A percentile compares a stretch with the other conserved stretches of the same genome.
Conservation (phyloP, 2,329 filamentous ascomycete genomes). For the Coniochaeta pulveracea region DNA sequence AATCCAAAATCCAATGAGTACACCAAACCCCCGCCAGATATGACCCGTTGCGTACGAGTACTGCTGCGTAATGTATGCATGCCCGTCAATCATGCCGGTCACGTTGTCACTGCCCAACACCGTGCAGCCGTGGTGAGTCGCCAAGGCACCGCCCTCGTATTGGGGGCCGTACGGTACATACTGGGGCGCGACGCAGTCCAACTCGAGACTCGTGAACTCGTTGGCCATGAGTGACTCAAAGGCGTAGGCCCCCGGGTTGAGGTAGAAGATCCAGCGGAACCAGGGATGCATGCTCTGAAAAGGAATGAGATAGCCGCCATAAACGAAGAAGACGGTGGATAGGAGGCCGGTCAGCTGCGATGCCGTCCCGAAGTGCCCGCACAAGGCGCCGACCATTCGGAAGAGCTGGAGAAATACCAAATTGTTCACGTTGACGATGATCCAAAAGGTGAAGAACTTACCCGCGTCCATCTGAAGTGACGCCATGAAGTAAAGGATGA, state of each 20-base stretch:
- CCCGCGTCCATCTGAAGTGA: conserved; percentile 54
- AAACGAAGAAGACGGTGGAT: conserved; percentile 53
- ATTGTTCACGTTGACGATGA: conserved; percentile 44
- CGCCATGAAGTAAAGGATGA: conserved; percentile 70
- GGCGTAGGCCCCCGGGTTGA: conserved; percentile 54
- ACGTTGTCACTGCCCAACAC: conserved; percentile 34
- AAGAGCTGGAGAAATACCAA: conserved; percentile 28
- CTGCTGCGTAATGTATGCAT: conserved; percentile 37
- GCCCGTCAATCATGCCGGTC: conserved; percentile 40
- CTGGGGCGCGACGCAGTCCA: conserved; percentile 32
- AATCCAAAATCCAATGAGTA: conserved; percentile 63
- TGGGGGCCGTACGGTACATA: conserved; percentile 33
- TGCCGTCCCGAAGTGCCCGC: conserved; percentile 50
- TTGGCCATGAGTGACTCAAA: conserved; percentile 50
- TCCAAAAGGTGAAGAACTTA: conserved; percentile 54
- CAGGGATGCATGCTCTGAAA: conserved; percentile 53
- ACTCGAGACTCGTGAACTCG: conserved; percentile 40
- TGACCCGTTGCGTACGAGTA: conserved; percentile 46
- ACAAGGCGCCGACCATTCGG: conserved; percentile 45
- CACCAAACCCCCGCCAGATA: conserved; percentile 68
- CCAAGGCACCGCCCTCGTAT: conserved; percentile 15
- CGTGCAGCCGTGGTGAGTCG: conserved; percentile 41
- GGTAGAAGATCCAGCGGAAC: conserved; percentile 56
- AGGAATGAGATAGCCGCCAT: conserved; percentile 54
- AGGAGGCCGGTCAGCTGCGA: conserved; percentile 44